These are phyloP conservation scores for Solanum boliviense DNA, from an alignment of 257 asterid species.

Conservation along the genomic window DNA sequence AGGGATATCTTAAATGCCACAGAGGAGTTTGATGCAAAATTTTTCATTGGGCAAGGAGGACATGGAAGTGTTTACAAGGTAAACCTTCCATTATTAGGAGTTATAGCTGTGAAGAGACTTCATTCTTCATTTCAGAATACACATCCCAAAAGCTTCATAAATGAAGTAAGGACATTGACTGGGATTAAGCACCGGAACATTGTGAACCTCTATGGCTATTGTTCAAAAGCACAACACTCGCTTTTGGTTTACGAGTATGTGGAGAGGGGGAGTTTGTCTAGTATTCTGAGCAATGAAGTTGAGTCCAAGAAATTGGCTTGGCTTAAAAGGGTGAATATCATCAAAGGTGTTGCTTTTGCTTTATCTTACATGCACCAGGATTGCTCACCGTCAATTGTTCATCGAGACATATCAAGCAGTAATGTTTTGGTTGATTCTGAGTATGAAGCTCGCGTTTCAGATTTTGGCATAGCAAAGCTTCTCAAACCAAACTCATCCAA, in stretches of 20 bases:
- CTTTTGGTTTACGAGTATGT: constrained; percentile 3
- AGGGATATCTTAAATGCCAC: background rate
- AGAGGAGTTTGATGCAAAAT: background rate
- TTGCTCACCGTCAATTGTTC: background rate
- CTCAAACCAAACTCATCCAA: background rate
- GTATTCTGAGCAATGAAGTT: background rate
- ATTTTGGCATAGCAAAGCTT: background rate
- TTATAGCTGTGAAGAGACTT: background rate
- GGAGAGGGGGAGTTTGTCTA: background rate
- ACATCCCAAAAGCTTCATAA: background rate
- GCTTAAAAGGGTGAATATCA: background rate
- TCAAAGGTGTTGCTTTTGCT: background rate
- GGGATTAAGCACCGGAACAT: background rate
- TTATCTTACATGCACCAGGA: background rate
- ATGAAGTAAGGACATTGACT: background rate
- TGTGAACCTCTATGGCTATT: background rate
- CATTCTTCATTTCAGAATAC: background rate
- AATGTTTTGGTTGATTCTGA: background rate
- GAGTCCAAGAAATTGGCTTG: background rate
- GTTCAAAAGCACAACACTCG: background rate
- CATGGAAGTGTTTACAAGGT: background rate
- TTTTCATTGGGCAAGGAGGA: background rate
- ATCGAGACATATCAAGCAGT: background rate
- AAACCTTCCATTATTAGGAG: background rate
- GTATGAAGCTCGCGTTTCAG: background rate